A percentile compares a stretch with the other conserved stretches of the same genome.
These are phyloP conservation scores for Thyridium curvatum DNA, from an alignment of 2,329 filamentous ascomycete genomes.

Conservation along the genomic window DNA sequence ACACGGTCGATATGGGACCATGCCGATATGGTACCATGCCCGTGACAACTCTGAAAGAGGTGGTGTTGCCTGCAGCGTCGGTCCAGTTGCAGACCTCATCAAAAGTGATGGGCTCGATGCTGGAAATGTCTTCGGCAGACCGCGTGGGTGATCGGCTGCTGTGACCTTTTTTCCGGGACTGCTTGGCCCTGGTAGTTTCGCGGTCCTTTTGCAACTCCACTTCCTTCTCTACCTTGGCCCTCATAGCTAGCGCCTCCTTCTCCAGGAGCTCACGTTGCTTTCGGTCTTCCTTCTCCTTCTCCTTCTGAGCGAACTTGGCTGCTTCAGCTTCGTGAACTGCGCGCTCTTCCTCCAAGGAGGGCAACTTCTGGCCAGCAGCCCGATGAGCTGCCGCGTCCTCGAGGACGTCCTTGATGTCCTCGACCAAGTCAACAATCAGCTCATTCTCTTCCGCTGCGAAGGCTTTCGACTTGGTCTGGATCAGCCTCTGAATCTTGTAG, in stretches of 20 bases:
- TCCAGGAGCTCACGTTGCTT: conserved; percentile 49
- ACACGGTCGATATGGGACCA: conserved; percentile 61
- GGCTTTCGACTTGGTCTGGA: conserved; percentile 51
- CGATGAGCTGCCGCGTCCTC: conserved; percentile 80
- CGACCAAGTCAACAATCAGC: conserved; percentile 61
- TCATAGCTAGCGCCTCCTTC: conserved; percentile 65
- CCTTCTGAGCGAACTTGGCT: conserved; percentile 51
- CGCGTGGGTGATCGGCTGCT: conserved; percentile 31
- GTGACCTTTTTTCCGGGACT: conserved; percentile 55
- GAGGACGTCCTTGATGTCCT: conserved; percentile 66
- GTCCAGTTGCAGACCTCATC: conserved; percentile 60
- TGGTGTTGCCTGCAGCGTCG: conserved; percentile 55
- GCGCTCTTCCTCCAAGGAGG: conserved; percentile 84
- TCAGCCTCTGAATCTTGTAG: conserved; percentile 61
- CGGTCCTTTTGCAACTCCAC: conserved; percentile 66
- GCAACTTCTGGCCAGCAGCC: conserved; percentile 68
- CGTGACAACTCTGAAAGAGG: conserved; percentile 65
- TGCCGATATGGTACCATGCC: conserved; percentile 61
- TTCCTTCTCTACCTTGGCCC: conserved; percentile 67
- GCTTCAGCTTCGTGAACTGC: conserved; percentile 69
- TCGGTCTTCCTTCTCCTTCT: conserved; percentile 45
- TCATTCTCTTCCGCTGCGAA: conserved; percentile 47
- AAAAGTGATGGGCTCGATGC: conserved; percentile 45
- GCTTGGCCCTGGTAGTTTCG: conserved; percentile 57
- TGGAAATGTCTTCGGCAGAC: conserved; percentile 21